Conservation (phyloP, 2,329 filamentous ascomycete genomes). For the Leptographium flavum region DNA sequence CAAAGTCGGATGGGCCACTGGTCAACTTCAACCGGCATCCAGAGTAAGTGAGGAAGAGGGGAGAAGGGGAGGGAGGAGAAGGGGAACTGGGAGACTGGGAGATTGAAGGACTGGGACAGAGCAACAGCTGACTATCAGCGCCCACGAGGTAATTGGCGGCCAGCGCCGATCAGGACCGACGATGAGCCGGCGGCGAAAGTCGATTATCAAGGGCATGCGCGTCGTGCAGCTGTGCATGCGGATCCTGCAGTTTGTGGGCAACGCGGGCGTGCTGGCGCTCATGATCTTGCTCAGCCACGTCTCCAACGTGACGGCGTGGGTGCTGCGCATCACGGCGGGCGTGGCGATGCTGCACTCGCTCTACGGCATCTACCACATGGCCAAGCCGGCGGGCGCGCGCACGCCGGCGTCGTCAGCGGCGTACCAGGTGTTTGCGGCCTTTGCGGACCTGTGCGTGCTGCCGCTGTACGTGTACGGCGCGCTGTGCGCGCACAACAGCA, state of each 20-base stretch:
- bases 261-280: conserved; percentile 57
- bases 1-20: conserved; percentile 60
- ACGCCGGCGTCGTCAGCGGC: conserved; percentile 71
- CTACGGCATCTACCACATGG: conserved; percentile 73
- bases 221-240: conserved; percentile 56
- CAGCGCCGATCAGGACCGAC: conserved; percentile 45
- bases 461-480: conserved; percentile 43
- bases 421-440: conserved; percentile 72
- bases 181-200: conserved; percentile 58
- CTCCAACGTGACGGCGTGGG: conserved; percentile 52
- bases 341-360: conserved; percentile 55
- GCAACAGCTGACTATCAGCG: conserved; percentile 19
- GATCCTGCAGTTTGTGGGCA: conserved; percentile 50
- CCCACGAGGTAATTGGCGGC: conserved; percentile 50
- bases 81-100: not conserved
- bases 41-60: conserved; percentile 44
- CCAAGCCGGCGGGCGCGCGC: conserved; percentile 52
- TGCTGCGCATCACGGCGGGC: conserved; percentile 62
- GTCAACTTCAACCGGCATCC: conserved; percentile 77
- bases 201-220: conserved; percentile 54
- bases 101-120: not conserved
- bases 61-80: not conserved
- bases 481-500: conserved; percentile 29
- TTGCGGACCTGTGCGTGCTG: conserved; percentile 49
- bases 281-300: conserved; percentile 64